Conservation (phyloP, 225 moss, liverwort and hornwort genomes). For the Rhytidiadelphus loreus region DNA sequence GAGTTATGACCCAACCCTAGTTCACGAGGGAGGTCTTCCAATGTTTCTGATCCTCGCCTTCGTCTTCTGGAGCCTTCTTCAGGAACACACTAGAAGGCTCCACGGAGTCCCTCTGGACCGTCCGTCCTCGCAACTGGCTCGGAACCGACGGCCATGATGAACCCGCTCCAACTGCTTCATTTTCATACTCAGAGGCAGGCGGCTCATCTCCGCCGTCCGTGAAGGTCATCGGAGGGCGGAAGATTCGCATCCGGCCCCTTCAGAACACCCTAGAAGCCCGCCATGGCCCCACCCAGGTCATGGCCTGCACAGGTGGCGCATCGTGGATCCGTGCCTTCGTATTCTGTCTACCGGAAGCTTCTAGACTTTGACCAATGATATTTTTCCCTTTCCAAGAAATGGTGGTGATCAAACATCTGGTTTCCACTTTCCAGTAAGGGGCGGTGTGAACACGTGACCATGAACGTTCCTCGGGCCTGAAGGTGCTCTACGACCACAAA, state of each 20-base stretch:
- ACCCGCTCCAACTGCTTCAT: neutral
- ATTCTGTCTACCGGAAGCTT: neutral
- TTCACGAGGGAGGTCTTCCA: neutral
- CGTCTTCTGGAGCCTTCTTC: neutral
- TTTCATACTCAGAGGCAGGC: neutral
- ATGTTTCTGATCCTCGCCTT: neutral
- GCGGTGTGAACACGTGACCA: neutral
- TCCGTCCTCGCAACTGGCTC: neutral
- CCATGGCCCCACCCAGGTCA: neutral
- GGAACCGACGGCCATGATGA: neutral
- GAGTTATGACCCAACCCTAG: neutral
- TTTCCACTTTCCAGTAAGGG: neutral
- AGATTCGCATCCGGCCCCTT: neutral
- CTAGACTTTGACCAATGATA: neutral
- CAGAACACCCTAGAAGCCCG: conserved; percentile 15
- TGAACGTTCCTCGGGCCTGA: too few relatives aligned
- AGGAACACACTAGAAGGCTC: conserved; percentile 2
- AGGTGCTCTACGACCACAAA: too few relatives aligned
- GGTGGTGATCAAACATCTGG: neutral
- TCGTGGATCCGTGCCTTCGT: neutral
- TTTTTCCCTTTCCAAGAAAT: neutral
- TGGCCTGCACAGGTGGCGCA: neutral
- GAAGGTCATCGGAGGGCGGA: neutral
- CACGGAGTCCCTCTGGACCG: neutral
- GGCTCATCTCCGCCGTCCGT: neutral